Evolutionary conservation across 1,139 yeast genomes (phyloP).

Genomic region (Hemisphaericaspora xylanilytica): DNA sequence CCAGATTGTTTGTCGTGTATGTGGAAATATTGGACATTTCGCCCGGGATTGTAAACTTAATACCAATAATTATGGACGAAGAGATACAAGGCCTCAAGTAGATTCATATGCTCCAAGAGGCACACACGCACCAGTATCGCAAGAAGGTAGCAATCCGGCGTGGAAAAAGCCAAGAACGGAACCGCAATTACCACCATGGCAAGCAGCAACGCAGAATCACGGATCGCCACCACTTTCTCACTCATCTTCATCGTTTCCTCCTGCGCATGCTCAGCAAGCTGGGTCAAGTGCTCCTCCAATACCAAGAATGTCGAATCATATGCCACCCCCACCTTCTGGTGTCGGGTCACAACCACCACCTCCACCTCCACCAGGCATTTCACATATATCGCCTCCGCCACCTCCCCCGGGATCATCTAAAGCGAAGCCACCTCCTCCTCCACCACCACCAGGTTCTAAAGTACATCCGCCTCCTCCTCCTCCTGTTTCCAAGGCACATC

Average conservation of each 20-base stretch:
- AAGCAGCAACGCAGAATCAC: no score
- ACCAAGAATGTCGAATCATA: background rate
- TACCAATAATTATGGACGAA: slow-evolving; percentile 1
- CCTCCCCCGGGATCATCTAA: slow-evolving; percentile 10
- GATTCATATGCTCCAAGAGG: slow-evolving; percentile 9
- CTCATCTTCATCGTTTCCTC: slow-evolving; percentile 13
- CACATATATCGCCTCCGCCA: slow-evolving; percentile 17
- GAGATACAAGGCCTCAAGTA: background rate
- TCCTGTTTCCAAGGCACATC: slow-evolving; percentile 19
- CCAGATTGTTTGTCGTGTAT: slow-evolving; percentile 65
- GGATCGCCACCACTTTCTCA: no score
- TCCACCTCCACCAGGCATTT: slow-evolving; percentile 19
- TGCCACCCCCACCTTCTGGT: slow-evolving; percentile 20
- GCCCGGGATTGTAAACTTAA: slow-evolving; percentile 74
- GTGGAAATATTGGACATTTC: slow-evolving; percentile 84
- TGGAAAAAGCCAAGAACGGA: slow-evolving; percentile 17
- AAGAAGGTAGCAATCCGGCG: slow-evolving; percentile 10
- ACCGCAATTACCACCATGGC: slow-evolving; percentile 21
- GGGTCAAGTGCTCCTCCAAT: slow-evolving; percentile 4
- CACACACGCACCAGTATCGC: background rate
- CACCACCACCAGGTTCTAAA: slow-evolving; percentile 30
- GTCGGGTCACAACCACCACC: slow-evolving; percentile 16
- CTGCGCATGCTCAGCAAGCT: slow-evolving; percentile 12
- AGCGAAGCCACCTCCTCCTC: slow-evolving; percentile 28
- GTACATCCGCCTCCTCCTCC: slow-evolving; percentile 19